Evolutionary conservation across 495 filamentous ascomycete genomes (phyloP).

Genomic region (Corynascus novoguineensis): DNA sequence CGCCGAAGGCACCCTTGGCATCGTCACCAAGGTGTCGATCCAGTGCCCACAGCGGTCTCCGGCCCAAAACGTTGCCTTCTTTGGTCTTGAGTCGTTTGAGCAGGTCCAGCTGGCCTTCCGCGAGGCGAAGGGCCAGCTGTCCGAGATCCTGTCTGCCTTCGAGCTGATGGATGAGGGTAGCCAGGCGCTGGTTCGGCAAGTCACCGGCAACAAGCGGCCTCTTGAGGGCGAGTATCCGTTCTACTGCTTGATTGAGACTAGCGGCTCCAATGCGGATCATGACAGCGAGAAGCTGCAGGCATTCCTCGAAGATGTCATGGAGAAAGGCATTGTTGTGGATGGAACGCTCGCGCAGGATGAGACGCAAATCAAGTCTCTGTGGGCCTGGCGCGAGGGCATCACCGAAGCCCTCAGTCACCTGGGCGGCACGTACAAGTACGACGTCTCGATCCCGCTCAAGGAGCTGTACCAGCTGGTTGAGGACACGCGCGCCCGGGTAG

Average conservation of each 20-base stretch:
- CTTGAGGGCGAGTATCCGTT: slow-evolving; percentile 81
- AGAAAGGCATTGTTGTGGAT: slow-evolving; percentile 74
- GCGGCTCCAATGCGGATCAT: slow-evolving; percentile 88
- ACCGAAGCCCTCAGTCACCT: slow-evolving; percentile 82
- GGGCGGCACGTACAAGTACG: slow-evolving; percentile 97
- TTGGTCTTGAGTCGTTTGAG: slow-evolving; percentile 80
- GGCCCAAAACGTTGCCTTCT: slow-evolving; percentile 85
- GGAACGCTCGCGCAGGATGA: slow-evolving; percentile 88
- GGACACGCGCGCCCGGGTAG: slow-evolving; percentile 66
- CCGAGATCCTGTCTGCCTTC: slow-evolving; percentile 93
- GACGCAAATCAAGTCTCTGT: slow-evolving; percentile 78
- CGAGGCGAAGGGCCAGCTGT: slow-evolving; percentile 81
- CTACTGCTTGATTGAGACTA: slow-evolving; percentile 95
- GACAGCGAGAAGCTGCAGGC: slow-evolving; percentile 77
- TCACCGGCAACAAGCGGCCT: slow-evolving; percentile 70
- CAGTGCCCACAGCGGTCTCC: slow-evolving; percentile 78
- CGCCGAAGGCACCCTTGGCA: slow-evolving; percentile 86
- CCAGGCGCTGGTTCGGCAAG: slow-evolving; percentile 67
- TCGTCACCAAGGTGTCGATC: slow-evolving; percentile 86
- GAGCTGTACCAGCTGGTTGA: slow-evolving; percentile 86
- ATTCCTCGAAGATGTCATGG: slow-evolving; percentile 89
- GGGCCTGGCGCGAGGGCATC: slow-evolving; percentile 91
- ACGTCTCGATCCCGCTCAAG: slow-evolving; percentile 86
- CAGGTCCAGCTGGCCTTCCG: slow-evolving; percentile 75
- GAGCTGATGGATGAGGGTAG: slow-evolving; percentile 88